Base-by-base conservation (phyloP, 2,329 filamentous ascomycete genomes). In the Xylariomycetidae sp. region DNA sequence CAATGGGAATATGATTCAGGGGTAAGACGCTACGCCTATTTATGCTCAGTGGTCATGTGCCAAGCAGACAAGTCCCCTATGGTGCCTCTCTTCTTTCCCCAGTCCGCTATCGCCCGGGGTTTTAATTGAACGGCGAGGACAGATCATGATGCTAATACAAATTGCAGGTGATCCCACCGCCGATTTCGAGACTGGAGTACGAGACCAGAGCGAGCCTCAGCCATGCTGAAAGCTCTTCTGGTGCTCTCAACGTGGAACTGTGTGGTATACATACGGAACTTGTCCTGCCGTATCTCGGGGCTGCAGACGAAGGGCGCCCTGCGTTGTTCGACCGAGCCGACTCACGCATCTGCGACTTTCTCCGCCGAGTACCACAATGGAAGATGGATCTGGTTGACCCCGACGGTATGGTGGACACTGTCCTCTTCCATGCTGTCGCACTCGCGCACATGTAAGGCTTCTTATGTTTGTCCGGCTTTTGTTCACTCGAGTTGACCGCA, bases 1-100 rank as follows among this genome's bases (percentile, higher is more conserved):
- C 59, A 64, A 40, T 58, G 50, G 48, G 54, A 63, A 40, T 65
- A 62, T 36, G 54, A 61, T 23, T 47, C 55, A 38, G 60, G 60
- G 37, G 61, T 64, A 48, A 46, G 58, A 46, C 15, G 15, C 31
- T 31, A 31, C 29, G 6, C 24, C 25, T 22, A 29, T 23, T 23
- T 25, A 19, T 26, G 14, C 15, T 26, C 12, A 5, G 17, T n/a
- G n/a, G n/a, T n/a, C n/a, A n/a, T n/a, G n/a, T n/a, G n/a, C n/a
- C n/a, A n/a, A n/a, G n/a, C n/a, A n/a, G n/a, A n/a, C n/a, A n/a
- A n/a, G n/a, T n/a, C n/a, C n/a, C n/a, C n/a, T n/a, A n/a, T n/a
- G n/a, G n/a, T 20, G 19, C 10, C 9, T 29, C 25, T 9, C 19
- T 14, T 29, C 25, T 28, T 12, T 2, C 13, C 17, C 6, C 15